phyloP scores from a whole-genome alignment of 225 moss, liverwort and hornwort species.

The Pseudisothecium myosuroides region DNA sequence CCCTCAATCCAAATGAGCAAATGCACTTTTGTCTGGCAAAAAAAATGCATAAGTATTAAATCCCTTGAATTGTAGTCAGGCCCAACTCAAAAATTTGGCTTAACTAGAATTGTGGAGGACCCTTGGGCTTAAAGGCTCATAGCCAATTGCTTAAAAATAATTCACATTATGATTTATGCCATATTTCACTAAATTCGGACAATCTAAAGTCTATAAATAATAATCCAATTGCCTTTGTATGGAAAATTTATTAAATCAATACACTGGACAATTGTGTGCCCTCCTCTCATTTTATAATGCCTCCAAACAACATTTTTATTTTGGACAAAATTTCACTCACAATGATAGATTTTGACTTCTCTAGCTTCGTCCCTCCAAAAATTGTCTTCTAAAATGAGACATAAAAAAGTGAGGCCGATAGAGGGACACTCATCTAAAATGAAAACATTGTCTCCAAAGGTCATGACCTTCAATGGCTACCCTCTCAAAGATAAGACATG shows the following conservation, averaged over 20 bases:
- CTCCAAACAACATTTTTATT: too few species aligned
- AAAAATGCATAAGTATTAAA: not conserved
- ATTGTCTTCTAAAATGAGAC: too few species aligned
- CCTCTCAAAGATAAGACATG: not conserved
- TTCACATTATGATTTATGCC: not conserved
- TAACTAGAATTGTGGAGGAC: not conserved
- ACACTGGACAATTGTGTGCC: not conserved
- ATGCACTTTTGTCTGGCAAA: not conserved
- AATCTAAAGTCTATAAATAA: too few species aligned
- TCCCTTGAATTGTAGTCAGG: accelerated
- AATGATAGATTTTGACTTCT: too few species aligned
- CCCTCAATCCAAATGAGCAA: accelerated
- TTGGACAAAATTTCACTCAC: accelerated
- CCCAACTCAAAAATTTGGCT: accelerated
- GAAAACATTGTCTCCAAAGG: too few species aligned
- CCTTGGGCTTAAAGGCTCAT: not conserved
- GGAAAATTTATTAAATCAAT: not conserved
- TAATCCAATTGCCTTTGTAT: too few species aligned
- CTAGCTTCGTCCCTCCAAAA: too few species aligned
- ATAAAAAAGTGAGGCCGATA: too few species aligned
- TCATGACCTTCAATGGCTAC: accelerated
- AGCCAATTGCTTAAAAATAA: not conserved
- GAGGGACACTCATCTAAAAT: too few species aligned
- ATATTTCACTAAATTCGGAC: too few species aligned
- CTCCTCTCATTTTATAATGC: too few species aligned